phyloP scores from a whole-genome alignment of 2,329 filamentous ascomycete genomes.

The Hymenotorrendiella dingleyae region DNA sequence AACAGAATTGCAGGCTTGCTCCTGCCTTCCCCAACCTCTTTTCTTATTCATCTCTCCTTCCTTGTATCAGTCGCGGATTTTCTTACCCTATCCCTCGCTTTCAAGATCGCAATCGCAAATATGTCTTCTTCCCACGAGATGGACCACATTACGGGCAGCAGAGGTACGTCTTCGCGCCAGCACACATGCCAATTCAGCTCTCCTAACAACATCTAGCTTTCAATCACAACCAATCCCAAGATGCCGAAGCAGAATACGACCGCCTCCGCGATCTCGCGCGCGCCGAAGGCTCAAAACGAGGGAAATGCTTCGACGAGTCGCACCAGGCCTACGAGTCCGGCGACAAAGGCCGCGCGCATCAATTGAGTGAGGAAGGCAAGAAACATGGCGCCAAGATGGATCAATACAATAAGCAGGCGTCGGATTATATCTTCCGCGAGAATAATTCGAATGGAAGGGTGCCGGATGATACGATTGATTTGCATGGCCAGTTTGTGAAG shows the following conservation, averaged over 20 bases:
- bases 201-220: conserved; percentile 52
- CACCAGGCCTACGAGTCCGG: conserved; percentile 77
- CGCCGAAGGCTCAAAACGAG: conserved; percentile 72
- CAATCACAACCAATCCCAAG: conserved; percentile 61
- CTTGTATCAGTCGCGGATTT: neutral
- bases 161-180: neutral
- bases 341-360: conserved; percentile 77
- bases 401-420: conserved; percentile 83
- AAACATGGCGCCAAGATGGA: conserved; percentile 78
- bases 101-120: neutral
- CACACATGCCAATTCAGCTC: neutral
- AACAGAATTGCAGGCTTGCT: too few relatives aligned
- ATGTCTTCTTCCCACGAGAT: neutral
- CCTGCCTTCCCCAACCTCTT: too few relatives aligned
- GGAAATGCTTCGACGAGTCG: conserved; percentile 68
- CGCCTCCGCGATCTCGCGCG: conserved; percentile 79
- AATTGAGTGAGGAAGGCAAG: conserved; percentile 81
- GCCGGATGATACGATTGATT: conserved; percentile 76
- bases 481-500: conserved; percentile 91
- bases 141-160: neutral
- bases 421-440: conserved; percentile 90
- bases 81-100: neutral
- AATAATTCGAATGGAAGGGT: conserved; percentile 80
- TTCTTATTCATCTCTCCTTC: neutral
- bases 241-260: conserved; percentile 84